phyloP scores from a whole-genome alignment of 2,329 filamentous ascomycete genomes.

The Emmonsiellopsis sp. region DNA sequence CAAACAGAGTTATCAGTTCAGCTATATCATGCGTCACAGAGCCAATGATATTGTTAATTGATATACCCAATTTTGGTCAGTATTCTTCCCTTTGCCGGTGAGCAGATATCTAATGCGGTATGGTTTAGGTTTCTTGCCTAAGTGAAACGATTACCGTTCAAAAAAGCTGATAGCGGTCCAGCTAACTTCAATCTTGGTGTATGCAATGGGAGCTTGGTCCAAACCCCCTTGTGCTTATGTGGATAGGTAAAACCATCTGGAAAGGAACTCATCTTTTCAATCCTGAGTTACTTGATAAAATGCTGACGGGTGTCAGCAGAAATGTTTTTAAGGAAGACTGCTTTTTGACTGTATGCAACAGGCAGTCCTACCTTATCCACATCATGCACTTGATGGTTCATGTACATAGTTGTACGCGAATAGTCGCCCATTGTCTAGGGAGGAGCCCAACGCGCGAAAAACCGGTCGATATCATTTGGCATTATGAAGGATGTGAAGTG shows the following conservation, averaged over 20 bases:
- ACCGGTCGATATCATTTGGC: slow-evolving; percentile 12
- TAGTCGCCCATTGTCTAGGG: slow-evolving; percentile 18
- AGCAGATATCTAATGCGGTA: no score
- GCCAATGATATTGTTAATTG: no score
- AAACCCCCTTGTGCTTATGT: no score
- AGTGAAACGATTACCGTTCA: no score
- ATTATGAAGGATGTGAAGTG: slow-evolving; percentile 16
- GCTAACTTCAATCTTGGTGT: slow-evolving; percentile 14
- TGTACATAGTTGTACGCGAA: slow-evolving; percentile 11
- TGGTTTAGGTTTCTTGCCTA: no score
- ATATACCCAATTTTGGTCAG: no score
- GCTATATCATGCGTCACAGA: no score
- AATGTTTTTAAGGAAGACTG: slow-evolving; percentile 8
- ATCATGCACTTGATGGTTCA: slow-evolving; percentile 10
- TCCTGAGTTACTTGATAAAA: slow-evolving; percentile 7
- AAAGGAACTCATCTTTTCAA: slow-evolving; percentile 9
- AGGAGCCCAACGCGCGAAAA: slow-evolving; percentile 17
- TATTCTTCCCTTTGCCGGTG: no score
- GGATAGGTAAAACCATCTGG: slow-evolving; percentile 13
- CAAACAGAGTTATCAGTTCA: no score
- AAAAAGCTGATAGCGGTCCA: no score
- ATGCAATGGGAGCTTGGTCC: slow-evolving; percentile 18
- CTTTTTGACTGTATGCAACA: slow-evolving; percentile 9
- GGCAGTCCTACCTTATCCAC: background rate
- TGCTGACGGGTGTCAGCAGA: background rate